Evolutionary conservation across 1,284 basidiomycete genomes (phyloP), one percentile per base, ranked within the genome.

Genomic region (Moesziomyces sp.): DNA sequence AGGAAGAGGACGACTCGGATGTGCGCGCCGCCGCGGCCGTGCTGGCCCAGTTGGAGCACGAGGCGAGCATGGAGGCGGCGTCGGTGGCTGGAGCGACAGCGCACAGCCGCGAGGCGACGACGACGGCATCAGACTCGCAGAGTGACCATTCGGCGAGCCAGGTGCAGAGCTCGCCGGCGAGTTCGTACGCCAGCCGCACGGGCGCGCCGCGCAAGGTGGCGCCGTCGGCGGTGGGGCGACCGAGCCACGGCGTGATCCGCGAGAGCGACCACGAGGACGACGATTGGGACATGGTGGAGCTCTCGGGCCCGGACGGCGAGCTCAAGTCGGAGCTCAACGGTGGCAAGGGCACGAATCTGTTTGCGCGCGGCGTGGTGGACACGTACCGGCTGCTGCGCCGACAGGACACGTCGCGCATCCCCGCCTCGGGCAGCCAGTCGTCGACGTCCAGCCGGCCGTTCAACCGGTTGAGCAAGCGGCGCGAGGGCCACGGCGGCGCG

Each of bases 331-430:
- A 83, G 51, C 69, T 78, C 28, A 84, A 84, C 52, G 83, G 83
- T 14, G 82, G 83, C 16, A 72, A 74, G 21, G 83, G 78, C 28
- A 66, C 78, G 28, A 84, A 82, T 24, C 80, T 84, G 7, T 84
- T 82, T 55, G 67, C 82, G 0, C 75, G 81, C 10, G 83, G 83
- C 10, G 77, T 84, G 23, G 80, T 83, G 5, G 83, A 84, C 63
- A 78, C 79, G 18, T 81, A 81, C 49, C 69, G 79, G 7, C 53
- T 81, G 60, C 47, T 84, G 66, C 42, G 92, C 91, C 76, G 89
- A 88, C 64, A 80, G 44, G 78, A 80, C 45, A 73, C 78, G 6
- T 48, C 58, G 18, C 64, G 75, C 46, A 58, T 71, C 18, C 58
- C 69, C 9, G 23, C 59, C 2, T 76, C 76, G 28, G 44, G 62